These are phyloP conservation scores for Ajuga reptans DNA, from an alignment of 305 asterid genomes.

Conservation along the genomic window DNA sequence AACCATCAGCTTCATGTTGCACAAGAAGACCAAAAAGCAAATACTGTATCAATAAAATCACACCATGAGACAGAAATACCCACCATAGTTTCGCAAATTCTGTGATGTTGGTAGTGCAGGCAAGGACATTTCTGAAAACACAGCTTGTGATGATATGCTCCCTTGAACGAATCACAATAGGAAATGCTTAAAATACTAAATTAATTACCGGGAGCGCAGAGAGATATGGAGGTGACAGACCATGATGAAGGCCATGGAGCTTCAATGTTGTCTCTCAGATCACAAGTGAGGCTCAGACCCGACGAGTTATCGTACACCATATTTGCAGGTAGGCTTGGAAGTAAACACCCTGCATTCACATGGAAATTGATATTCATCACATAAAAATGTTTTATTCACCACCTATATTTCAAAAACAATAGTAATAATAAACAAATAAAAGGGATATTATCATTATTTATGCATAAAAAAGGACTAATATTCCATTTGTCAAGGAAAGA, in stretches of 20 bases:
- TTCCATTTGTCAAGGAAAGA: too few relatives aligned
- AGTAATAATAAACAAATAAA: too few relatives aligned
- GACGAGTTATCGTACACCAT: constrained; percentile 71
- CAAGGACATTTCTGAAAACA: constrained; percentile 79
- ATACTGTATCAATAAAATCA: not conserved
- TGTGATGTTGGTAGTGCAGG: constrained; percentile 85
- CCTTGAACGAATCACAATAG: too few relatives aligned
- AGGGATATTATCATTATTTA: too few relatives aligned
- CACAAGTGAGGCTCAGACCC: constrained; percentile 89
- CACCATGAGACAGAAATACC: constrained; percentile 23
- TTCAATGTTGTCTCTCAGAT: constrained; percentile 78
- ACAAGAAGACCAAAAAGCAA: not conserved
- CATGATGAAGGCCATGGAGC: constrained; percentile 98
- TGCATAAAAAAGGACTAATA: too few relatives aligned
- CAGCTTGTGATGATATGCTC: constrained; percentile 20
- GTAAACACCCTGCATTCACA: constrained; percentile 68
- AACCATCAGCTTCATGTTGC: constrained; percentile 22
- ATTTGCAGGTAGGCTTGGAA: constrained; percentile 77
- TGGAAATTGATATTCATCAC: constrained; percentile 13
- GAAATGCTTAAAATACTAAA: not conserved
- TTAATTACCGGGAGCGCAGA: constrained; percentile 89
- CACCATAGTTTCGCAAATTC: constrained; percentile 49
- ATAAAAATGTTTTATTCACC: too few relatives aligned
- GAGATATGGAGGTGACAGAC: constrained; percentile 67
- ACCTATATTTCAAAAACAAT: too few relatives aligned